Conservation (phyloP, 106 monocot species). For the Posidonia australis region DNA sequence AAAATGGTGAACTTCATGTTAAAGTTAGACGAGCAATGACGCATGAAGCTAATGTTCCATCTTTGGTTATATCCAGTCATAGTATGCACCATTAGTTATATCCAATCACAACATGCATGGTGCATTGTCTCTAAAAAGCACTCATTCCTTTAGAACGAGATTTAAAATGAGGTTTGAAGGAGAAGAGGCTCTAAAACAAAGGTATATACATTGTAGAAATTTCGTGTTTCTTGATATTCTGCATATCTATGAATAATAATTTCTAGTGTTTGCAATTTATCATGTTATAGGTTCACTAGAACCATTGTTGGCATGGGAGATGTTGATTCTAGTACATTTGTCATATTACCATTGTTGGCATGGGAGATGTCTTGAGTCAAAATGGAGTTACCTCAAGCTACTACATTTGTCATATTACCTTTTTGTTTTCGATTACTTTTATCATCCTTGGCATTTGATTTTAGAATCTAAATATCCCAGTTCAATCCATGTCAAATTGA, state of each 20-base stretch:
- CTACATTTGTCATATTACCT: neutral
- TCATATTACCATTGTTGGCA: too few relatives aligned
- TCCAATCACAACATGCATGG: too few relatives aligned
- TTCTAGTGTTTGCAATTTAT: neutral
- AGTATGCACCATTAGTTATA: constrained; percentile 94
- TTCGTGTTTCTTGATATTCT: neutral
- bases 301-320: constrained; percentile 73
- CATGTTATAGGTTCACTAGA: constrained; percentile 61
- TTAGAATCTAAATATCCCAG: too few relatives aligned
- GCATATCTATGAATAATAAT: neutral
- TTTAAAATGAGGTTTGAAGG: constrained; percentile 98
- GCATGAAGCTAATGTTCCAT: constrained; percentile 63
- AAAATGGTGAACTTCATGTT: constrained; percentile 74
- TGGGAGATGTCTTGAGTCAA: too few relatives aligned
- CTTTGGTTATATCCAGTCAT: constrained; percentile 90
- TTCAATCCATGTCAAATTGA: too few relatives aligned
- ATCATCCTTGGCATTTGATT: neutral
- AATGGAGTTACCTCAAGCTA: constrained; percentile 91
- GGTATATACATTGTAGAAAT: constrained; percentile 29
- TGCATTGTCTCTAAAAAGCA: constrained; percentile 71
- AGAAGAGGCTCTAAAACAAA: constrained; percentile 94
- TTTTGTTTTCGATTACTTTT: neutral
- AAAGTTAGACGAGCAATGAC: constrained; percentile 89
- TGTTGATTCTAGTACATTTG: constrained; percentile 39
- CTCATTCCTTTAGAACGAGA: constrained; percentile 62